A percentile compares a stretch with the other conserved stretches of the same genome.
phyloP scores from a whole-genome alignment of 345 rosid species.

The Psidium guajava region DNA sequence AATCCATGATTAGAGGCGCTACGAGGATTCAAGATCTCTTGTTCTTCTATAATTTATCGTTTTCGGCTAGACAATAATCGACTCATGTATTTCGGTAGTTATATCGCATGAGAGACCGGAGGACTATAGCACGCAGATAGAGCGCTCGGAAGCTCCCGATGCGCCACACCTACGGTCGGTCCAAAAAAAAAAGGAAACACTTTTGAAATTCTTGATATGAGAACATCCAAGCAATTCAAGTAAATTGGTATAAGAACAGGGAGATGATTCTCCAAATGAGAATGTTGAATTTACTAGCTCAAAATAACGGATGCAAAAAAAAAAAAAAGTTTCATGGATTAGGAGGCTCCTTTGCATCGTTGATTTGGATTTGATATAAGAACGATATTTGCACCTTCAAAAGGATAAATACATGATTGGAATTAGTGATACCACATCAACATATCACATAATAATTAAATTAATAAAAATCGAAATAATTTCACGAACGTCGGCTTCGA shows the following conservation, averaged over 20 bases:
- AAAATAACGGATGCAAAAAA: not conserved
- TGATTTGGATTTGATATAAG: not conserved
- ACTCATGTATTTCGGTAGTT: not conserved
- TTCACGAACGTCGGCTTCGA: too few species aligned
- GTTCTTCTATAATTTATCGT: not conserved
- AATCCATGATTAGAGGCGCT: not conserved
- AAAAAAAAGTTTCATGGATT: too few species aligned
- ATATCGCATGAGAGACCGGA: not conserved
- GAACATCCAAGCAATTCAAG: not conserved
- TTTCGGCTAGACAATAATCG: accelerated
- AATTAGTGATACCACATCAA: too few species aligned
- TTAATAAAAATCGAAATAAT: too few species aligned
- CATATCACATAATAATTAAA: too few species aligned
- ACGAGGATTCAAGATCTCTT: not conserved
- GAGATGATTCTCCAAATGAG: not conserved
- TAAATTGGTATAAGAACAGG: not conserved
- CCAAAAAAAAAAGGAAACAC: not conserved
- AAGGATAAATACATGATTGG: too few species aligned
- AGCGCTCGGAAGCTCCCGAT: not conserved
- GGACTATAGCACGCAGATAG: not conserved
- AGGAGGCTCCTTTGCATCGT: not conserved
- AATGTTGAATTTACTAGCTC: not conserved
- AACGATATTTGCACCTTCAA: too few species aligned
- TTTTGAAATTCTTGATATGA: not conserved
- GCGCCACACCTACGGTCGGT: not conserved